phyloP scores from a whole-genome alignment of 345 rosid species.

The Pseudoturritis turrita region DNA sequence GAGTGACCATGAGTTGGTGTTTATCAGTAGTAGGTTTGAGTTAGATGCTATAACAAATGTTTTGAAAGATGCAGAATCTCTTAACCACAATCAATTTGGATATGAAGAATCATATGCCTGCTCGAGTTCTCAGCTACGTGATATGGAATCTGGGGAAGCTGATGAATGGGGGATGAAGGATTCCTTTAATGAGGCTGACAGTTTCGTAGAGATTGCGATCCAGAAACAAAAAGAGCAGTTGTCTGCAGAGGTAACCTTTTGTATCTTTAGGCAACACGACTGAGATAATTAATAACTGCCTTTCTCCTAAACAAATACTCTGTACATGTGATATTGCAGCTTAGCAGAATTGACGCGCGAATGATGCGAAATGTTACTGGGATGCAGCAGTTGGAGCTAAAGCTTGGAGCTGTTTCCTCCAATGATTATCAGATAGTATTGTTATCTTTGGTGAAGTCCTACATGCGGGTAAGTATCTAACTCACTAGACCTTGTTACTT shows the following conservation, averaged over 20 bases:
- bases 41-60: conserved; percentile 66
- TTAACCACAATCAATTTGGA: conserved; percentile 67
- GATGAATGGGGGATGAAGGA: conserved; percentile 75
- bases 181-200: conserved; percentile 61
- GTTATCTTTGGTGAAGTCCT: conserved; percentile 72
- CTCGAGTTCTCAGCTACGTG: conserved; percentile 65
- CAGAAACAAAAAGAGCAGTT: conserved; percentile 80
- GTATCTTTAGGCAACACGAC: conserved; percentile 13
- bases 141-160: conserved; percentile 80
- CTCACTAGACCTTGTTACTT: conserved; percentile 8
- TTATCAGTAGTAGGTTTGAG: conserved; percentile 53
- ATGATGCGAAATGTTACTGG: conserved; percentile 64
- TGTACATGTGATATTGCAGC: conserved; percentile 44
- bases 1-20: conserved; percentile 48
- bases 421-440: conserved; percentile 63
- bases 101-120: conserved; percentile 56
- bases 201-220: conserved; percentile 71
- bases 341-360: conserved; percentile 75
- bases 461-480: conserved; percentile 64
- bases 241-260: conserved; percentile 61
- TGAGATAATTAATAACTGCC: background rate
- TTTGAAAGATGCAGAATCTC: conserved; percentile 70
- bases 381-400: conserved; percentile 84
- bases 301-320: background rate
- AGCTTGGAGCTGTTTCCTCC: conserved; percentile 68